Evolutionary conservation across 108 stramenopile genomes (phyloP).

Genomic region (Cylindrotheca closterium): DNA sequence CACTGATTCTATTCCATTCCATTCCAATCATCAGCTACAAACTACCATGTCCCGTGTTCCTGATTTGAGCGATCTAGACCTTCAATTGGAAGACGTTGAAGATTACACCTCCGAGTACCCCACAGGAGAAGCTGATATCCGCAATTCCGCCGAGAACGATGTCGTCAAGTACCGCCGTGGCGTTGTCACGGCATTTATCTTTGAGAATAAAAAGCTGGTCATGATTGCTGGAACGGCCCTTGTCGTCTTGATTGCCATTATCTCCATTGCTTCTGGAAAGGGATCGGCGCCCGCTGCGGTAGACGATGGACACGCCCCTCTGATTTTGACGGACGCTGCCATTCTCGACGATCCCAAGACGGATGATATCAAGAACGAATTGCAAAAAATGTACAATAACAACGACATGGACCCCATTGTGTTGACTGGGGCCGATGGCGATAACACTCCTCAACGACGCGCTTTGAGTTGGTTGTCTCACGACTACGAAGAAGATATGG

Average conservation of each 20-base stretch:
- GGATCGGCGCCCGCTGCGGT: no score
- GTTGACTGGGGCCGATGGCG: conserved; percentile 8
- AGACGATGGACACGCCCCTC: conserved; percentile 1
- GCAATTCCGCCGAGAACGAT: not conserved
- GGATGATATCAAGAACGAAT: conserved; percentile 5
- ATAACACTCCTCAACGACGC: conserved; percentile 22
- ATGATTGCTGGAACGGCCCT: conserved; percentile 3
- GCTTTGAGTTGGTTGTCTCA: conserved; percentile 31
- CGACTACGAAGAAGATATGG: conserved; percentile 15
- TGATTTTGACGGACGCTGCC: conserved; percentile 5
- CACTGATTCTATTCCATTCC: no score
- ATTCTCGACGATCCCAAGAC: conserved; percentile 12
- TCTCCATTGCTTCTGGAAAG: conserved; percentile 14
- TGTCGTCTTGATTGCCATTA: conserved; percentile 18
- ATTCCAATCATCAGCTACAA: no score
- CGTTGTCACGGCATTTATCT: not conserved
- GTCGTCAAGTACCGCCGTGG: conserved; percentile 15
- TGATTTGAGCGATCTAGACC: conserved; percentile 9
- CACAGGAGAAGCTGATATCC: conserved; percentile 21
- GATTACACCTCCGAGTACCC: conserved; percentile 39
- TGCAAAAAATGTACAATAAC: conserved; percentile 15
- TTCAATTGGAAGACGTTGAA: conserved; percentile 41
- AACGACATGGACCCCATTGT: conserved; percentile 26
- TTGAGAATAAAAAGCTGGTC: not conserved
- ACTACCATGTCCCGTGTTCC: not conserved